Percentiles rank a stretch among this genome's conserved stretches.
phyloP scores from a whole-genome alignment of 2,329 filamentous ascomycete species.

The Aspergillus viridinutans region DNA sequence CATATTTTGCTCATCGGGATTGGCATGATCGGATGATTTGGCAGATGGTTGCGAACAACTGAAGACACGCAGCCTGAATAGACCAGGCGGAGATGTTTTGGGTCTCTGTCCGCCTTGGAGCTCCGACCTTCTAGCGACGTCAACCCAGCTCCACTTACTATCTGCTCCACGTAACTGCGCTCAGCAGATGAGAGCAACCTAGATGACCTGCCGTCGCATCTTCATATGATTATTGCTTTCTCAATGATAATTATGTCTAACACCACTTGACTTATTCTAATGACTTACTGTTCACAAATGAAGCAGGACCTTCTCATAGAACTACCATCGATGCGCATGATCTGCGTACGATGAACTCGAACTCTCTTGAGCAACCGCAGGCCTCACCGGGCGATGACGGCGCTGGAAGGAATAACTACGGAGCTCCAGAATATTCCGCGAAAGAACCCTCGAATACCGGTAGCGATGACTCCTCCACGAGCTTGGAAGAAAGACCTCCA shows the following conservation, averaged over 20 bases:
- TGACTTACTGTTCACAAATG: neutral
- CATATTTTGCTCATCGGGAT: conserved; percentile 32
- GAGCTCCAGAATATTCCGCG: conserved; percentile 6
- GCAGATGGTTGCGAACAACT: conserved; percentile 8
- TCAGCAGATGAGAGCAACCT: no score
- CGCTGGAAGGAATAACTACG: conserved; percentile 6
- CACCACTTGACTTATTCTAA: neutral
- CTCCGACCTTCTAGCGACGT: conserved; percentile 6
- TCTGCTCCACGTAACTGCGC: neutral
- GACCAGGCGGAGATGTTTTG: conserved; percentile 19
- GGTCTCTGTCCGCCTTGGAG: conserved; percentile 5
- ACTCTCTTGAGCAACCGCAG: conserved; percentile 5
- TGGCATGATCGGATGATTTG: conserved; percentile 6
- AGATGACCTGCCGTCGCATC: neutral
- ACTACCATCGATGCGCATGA: conserved; percentile 6
- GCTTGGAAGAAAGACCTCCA: conserved; percentile 37
- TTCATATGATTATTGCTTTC: neutral
- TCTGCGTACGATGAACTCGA: conserved; percentile 9
- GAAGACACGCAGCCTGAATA: conserved; percentile 10
- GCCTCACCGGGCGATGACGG: conserved; percentile 1
- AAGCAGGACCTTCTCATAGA: neutral
- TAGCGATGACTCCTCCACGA: conserved; percentile 17
- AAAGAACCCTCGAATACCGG: conserved; percentile 14
- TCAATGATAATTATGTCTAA: neutral
- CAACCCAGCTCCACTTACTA: neutral